Evolutionary conservation across 2,329 filamentous ascomycete species (phyloP), one percentile per base, ranked within the genome.

Genomic region (Fusarium sp.): DNA sequence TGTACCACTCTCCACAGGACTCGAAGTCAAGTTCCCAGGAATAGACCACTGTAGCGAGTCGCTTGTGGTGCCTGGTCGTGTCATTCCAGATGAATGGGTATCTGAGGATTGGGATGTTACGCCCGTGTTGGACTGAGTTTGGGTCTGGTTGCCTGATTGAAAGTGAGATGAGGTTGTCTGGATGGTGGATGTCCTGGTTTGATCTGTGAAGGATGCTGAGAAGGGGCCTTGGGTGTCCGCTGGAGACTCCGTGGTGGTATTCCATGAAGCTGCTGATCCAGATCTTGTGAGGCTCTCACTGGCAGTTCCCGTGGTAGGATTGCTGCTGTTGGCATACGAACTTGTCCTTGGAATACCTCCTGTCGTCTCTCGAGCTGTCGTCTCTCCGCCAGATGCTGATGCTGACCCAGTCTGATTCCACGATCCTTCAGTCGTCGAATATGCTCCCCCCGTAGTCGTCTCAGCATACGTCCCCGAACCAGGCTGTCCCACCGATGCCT

Each of bases 11-110:
- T 37, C 37, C 18, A 18, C 52, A 52, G 42, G 40, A 50, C 57
- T 59, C 30, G 41, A 67, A 13, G 69, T 67, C n/a, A 45, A 54
- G 40, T 60, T 70, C 15, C 66, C 54, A 8, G 70, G 49, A 52
- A 70, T 20, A 41, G 66, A 32, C 57, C 66, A 67, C 7, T 35
- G 66, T 17, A 66, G 57, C 42, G 61, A 72, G 26, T 37, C 61
- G 37, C 45, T 52, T 4, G 52, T 57, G 8, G 53, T n/a, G 23
- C 52, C 18, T 15, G 60, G 59, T 26, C 23, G 37, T 23, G 69
- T 73, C 41, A 66, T 52, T 26, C 27, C 66, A 37, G 65, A 33
- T 7, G 54, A 55, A 26, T 13, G 40, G 18, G 55, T 48, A 37
- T 52, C 20, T 15, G 69, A 66, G 52, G 15, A 7, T 7, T 18